Evolutionary conservation across 306 rosid species (phyloP), one percentile per base, ranked within the genome.

Genomic region (Crotalaria pallida): DNA sequence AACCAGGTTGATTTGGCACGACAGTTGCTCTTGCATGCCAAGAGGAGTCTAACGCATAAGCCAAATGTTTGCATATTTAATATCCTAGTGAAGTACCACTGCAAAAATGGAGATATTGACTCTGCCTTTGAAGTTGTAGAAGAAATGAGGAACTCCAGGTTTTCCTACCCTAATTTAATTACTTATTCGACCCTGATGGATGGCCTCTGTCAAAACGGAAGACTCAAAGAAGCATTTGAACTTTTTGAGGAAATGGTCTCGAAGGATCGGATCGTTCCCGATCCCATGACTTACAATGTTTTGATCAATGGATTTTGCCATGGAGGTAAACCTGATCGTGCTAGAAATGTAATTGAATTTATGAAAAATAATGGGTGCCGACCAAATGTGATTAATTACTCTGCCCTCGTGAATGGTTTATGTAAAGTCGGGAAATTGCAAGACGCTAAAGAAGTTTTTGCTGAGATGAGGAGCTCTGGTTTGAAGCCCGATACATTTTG

Each of bases 21-120:
- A 40, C 22, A 86, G 47, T 76, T 90, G 71, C 96, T 93, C 45
- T 52, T 81, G 55, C 83, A 85, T 79, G 80, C 89, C 13, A 84
- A 75, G 76, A 82, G 87, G 67, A 79, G 65, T 47, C 80, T 90
- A 23, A 58, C 67, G 16, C 60, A 82, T 49, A 84, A 69, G 83
- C 96, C 91, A n/a, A 93, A 93, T 11, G 80, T 86, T 0, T 93
- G 97, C 76, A 79, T 93, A 40, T 89, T 82, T 72, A 93, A 90
- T 72, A 93, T 93, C 62, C 79, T 93, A 55, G 87, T 93, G 58
- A 93, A 93, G 83, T 87, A 88, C 82, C 94, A 93, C 58, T 90
- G 97, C 83, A 90, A 76, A 65, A 85, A 74, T 26, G 88, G 96
- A 61, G 86, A 93, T 81, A 71, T 88, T 72, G 87, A 85, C 13